A percentile compares a stretch with the other conserved stretches of the same genome.
Conservation (phyloP, 2,329 filamentous ascomycete species). For the Lasiodiplodia theobromae region DNA sequence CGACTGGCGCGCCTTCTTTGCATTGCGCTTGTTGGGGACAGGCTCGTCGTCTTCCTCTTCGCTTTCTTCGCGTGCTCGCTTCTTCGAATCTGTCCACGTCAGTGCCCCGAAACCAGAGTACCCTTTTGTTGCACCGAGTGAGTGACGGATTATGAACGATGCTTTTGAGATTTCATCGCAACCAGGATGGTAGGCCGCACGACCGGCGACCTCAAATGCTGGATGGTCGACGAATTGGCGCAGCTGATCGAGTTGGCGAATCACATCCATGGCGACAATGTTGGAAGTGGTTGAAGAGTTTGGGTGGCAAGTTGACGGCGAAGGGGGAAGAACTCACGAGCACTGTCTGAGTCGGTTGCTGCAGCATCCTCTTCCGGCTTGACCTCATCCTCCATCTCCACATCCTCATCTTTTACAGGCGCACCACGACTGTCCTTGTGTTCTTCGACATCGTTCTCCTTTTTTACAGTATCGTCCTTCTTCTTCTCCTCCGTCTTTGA, state of each 20-base stretch:
- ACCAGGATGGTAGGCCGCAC: no score
- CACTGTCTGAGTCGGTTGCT: slow-evolving; percentile 15
- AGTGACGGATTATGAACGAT: background rate
- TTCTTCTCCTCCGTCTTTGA: background rate
- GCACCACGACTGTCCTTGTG: slow-evolving; percentile 14
- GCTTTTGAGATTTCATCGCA: background rate
- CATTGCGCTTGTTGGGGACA: slow-evolving; percentile 45
- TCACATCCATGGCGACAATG: background rate
- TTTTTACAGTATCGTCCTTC: slow-evolving; percentile 7
- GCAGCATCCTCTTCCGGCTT: slow-evolving; percentile 5
- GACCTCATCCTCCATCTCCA: slow-evolving; percentile 24
- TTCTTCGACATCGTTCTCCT: slow-evolving; percentile 30
- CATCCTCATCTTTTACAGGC: slow-evolving; percentile 22
- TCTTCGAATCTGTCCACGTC: slow-evolving; percentile 18
- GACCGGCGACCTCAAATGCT: background rate
- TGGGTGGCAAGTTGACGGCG: background rate
- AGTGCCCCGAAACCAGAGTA: background rate
- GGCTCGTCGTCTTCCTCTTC: slow-evolving; percentile 43
- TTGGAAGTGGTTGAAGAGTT: background rate
- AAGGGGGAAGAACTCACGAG: background rate
- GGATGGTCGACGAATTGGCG: background rate
- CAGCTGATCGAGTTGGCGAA: background rate
- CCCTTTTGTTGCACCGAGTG: no score
- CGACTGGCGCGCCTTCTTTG: slow-evolving; percentile 33
- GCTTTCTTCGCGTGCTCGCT: slow-evolving; percentile 20